A percentile compares a stretch with the other conserved stretches of the same genome.
Evolutionary conservation across 192 early-diverging fungal genomes (phyloP).

Genomic region (Gigaspora rosea): DNA sequence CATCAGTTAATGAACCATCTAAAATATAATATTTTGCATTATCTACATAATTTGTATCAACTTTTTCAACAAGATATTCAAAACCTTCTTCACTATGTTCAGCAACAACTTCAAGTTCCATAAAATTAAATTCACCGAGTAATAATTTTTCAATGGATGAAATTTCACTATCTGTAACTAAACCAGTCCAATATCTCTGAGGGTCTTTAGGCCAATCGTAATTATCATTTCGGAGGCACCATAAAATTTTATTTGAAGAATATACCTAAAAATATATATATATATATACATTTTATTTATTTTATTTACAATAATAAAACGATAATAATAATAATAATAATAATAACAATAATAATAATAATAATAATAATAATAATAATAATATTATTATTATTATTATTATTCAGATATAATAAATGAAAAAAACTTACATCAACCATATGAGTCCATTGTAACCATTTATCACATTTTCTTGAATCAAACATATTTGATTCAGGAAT

Average conservation of each 20-base stretch:
- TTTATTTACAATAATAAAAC: not conserved
- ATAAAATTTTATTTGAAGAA: conserved; percentile 23
- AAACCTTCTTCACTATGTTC: not conserved
- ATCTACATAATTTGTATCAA: conserved; percentile 5
- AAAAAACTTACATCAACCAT: conserved; percentile 23
- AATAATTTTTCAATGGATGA: not conserved
- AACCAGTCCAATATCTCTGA: conserved; percentile 11
- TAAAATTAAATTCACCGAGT: conserved; percentile 1
- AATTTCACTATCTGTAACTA: not conserved
- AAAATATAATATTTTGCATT: not conserved
- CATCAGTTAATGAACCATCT: conserved; percentile 1
- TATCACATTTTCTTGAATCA: conserved; percentile 19
- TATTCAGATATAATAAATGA: not conserved
- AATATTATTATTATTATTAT: too few species aligned
- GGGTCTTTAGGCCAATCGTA: conserved; percentile 2
- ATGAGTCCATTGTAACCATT: conserved; percentile 21
- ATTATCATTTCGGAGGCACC: conserved; percentile 11
- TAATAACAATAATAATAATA: not conserved
- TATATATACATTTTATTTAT: not conserved
- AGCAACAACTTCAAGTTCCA: not conserved
- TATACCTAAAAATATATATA: not conserved
- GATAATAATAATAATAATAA: not conserved
- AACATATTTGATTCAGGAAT: not conserved
- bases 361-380: not conserved
- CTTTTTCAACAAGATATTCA: not conserved